phyloP scores from a whole-genome alignment of 768 basidiomycete species.

The Vararia minispora region DNA sequence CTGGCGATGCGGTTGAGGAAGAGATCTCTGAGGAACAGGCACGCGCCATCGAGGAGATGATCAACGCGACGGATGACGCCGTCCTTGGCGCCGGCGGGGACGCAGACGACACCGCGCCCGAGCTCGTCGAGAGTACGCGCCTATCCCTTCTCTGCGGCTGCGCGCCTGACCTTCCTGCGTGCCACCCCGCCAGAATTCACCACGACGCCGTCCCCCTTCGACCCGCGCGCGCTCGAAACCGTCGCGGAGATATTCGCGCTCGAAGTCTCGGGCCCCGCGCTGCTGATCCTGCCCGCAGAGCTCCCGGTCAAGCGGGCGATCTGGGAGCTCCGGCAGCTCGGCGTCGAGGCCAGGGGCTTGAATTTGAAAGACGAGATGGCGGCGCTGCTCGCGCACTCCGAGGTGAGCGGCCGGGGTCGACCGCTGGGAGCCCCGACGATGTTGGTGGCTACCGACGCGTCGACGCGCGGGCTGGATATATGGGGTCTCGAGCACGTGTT shows the following conservation, averaged over 20 bases:
- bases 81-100: no score
- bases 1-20: no score
- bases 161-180: no score
- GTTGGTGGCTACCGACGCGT: slow-evolving; percentile 59
- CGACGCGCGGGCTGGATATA: slow-evolving; percentile 64
- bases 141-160: no score
- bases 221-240: slow-evolving; percentile 48
- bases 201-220: slow-evolving; percentile 39
- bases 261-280: slow-evolving; percentile 55
- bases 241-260: slow-evolving; percentile 61
- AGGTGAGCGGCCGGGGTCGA: no score
- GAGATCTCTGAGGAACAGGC: no score
- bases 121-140: no score
- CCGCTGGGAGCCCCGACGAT: slow-evolving; percentile 54
- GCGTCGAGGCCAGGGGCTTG: slow-evolving; percentile 54
- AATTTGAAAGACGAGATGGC: slow-evolving; percentile 36
- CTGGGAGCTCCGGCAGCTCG: slow-evolving; percentile 51
- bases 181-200: no score
- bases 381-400: slow-evolving; percentile 29
- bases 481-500: slow-evolving; percentile 67
- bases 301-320: slow-evolving; percentile 53
- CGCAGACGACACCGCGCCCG: no score
- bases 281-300: slow-evolving; percentile 56
- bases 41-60: no score
- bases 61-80: no score